Conservation (phyloP, 805 yeast species). For the Cyberlindnera lachancei region DNA sequence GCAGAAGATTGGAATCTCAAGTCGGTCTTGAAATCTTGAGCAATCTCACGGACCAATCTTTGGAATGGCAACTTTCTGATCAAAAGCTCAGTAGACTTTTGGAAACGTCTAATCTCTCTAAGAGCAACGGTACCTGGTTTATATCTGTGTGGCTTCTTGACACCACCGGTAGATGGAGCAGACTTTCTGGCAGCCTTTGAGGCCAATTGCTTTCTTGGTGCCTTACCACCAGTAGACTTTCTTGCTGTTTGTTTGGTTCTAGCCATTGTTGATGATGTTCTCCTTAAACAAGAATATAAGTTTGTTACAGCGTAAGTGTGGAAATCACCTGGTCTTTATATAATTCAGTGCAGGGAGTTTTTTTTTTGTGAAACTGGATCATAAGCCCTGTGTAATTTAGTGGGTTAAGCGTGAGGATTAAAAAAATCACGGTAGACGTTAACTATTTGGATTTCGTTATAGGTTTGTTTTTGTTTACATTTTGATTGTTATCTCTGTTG, state of each 20-base stretch:
- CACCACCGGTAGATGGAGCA: slow-evolving; percentile 90
- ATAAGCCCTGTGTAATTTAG: too few species aligned
- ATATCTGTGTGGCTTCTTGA: slow-evolving; percentile 91
- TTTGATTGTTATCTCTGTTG: background rate
- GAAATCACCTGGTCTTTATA: background rate
- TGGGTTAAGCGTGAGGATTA: too few species aligned
- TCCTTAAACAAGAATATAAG: too few species aligned
- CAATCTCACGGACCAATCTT: slow-evolving; percentile 92
- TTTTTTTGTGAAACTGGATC: too few species aligned
- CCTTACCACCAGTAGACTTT: slow-evolving; percentile 94
- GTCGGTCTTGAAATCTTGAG: slow-evolving; percentile 89
- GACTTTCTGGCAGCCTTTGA: slow-evolving; percentile 92
- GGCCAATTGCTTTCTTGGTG: slow-evolving; percentile 90
- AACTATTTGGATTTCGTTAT: too few species aligned
- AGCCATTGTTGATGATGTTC: slow-evolving; percentile 53
- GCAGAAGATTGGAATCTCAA: slow-evolving; percentile 97
- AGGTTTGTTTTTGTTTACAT: background rate
- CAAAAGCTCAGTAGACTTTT: slow-evolving; percentile 89
- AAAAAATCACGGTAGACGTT: too few species aligned
- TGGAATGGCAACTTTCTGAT: slow-evolving; percentile 97
- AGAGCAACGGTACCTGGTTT: slow-evolving; percentile 96
- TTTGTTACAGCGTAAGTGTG: background rate
- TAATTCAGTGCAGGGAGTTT: too few species aligned
- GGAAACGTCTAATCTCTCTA: slow-evolving; percentile 97
- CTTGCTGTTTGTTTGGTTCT: slow-evolving; percentile 93